phyloP scores from a whole-genome alignment of 2,329 filamentous ascomycete genomes.

The Neofusicoccum laricinum region DNA sequence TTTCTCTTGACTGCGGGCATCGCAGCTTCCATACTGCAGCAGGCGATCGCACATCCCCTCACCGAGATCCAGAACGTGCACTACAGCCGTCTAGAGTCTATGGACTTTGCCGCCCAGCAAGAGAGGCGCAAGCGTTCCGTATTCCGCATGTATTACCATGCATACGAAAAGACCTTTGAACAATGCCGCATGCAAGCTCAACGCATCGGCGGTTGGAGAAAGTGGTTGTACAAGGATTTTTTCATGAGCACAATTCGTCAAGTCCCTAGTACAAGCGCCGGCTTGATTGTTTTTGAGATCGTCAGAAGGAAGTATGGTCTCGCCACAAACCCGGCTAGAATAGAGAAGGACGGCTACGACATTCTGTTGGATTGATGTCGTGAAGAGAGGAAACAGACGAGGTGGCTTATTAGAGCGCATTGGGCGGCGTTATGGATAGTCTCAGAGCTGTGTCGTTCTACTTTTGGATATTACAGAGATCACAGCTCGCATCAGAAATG shows the following conservation, averaged over 20 bases:
- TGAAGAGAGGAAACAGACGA: not conserved
- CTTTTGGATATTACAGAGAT: not conserved
- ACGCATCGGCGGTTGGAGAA: conserved; percentile 55
- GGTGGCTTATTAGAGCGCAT: not conserved
- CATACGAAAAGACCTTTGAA: conserved; percentile 66
- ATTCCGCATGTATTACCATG: conserved; percentile 65
- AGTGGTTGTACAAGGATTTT: conserved; percentile 70
- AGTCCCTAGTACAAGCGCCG: conserved; percentile 73
- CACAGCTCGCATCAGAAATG: not conserved
- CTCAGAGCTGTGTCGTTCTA: not conserved
- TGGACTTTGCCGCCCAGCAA: conserved; percentile 60
- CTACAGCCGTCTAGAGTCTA: conserved; percentile 68
- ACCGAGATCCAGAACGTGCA: conserved; percentile 69
- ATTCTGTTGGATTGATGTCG: conserved; percentile 54
- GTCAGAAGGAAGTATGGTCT: conserved; percentile 66
- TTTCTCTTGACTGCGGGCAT: conserved; percentile 70
- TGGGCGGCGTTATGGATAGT: not conserved
- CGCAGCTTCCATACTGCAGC: conserved; percentile 65
- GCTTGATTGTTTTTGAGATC: conserved; percentile 75
- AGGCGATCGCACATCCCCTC: conserved; percentile 68
- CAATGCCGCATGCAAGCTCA: conserved; percentile 59
- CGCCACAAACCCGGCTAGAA: conserved; percentile 30
- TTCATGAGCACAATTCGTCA: conserved; percentile 70
- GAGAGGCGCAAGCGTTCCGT: conserved; percentile 44
- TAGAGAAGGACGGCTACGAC: conserved; percentile 64